Evolutionary conservation across 306 rosid species (phyloP).

Genomic region (Lathyrus sativus): DNA sequence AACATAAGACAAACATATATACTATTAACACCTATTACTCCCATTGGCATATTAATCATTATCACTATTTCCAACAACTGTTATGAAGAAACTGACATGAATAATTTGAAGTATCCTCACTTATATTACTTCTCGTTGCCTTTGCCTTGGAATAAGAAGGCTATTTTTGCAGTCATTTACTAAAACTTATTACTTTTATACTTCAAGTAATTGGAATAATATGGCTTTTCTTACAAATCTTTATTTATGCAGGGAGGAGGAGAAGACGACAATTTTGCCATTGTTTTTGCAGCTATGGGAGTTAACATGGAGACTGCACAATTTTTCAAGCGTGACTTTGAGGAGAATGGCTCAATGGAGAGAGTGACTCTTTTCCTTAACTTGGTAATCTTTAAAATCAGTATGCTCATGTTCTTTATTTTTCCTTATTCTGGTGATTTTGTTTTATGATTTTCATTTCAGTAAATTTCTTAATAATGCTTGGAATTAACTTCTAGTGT

Average conservation of each 20-base stretch:
- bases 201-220: slow-evolving; percentile 1
- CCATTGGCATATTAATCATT: slow-evolving; percentile 5
- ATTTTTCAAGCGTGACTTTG: slow-evolving; percentile 98
- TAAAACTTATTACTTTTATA: slow-evolving; percentile 12
- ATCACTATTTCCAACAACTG: slow-evolving; percentile 11
- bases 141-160: slow-evolving; percentile 23
- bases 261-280: slow-evolving; percentile 96
- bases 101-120: slow-evolving; percentile 26
- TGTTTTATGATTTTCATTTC: slow-evolving; percentile 14
- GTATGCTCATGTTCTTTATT: slow-evolving; percentile 6
- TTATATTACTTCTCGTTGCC: slow-evolving; percentile 33
- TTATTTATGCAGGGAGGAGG: slow-evolving; percentile 58
- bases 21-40: neutral
- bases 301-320: slow-evolving; percentile 99
- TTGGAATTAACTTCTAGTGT: neutral
- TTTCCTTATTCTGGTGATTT: neutral
- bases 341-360: slow-evolving; percentile 99
- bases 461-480: slow-evolving; percentile 9
- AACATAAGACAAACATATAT: neutral
- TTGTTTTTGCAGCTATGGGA: slow-evolving; percentile 99
- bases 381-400: slow-evolving; percentile 60
- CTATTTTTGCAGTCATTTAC: slow-evolving; percentile 24
- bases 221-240: slow-evolving; percentile 27
- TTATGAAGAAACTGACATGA: neutral
- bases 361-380: slow-evolving; percentile 99